These are phyloP conservation scores for Hanseniaspora lachancei DNA, from an alignment of 805 yeast species.

Conservation along the genomic window DNA sequence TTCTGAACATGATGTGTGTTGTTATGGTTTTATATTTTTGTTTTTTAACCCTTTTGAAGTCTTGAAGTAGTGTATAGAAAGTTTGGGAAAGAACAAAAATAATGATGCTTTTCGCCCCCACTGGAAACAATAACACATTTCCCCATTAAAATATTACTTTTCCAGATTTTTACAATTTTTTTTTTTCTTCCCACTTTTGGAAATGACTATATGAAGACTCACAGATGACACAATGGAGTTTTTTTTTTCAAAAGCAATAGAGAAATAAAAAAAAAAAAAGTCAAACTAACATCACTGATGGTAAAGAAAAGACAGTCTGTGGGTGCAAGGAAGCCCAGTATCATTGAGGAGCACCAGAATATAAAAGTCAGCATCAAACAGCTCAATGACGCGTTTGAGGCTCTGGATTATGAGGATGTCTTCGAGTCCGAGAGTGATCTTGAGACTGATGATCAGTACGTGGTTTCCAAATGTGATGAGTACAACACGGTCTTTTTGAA, in stretches of 20 bases:
- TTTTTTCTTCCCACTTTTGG: too few relatives aligned
- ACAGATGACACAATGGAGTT: too few relatives aligned
- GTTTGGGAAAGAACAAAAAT: too few relatives aligned
- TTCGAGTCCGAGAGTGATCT: background rate
- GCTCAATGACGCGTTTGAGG: background rate
- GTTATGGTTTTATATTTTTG: background rate
- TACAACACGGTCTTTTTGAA: background rate
- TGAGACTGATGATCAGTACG: background rate
- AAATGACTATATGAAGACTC: too few relatives aligned
- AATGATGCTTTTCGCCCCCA: too few relatives aligned
- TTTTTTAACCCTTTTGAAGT: too few relatives aligned
- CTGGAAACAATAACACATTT: too few relatives aligned
- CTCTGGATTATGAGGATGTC: background rate
- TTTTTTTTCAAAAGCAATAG: too few relatives aligned
- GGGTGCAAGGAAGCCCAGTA: background rate
- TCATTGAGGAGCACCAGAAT: slow-evolving; percentile 8
- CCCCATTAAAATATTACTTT: too few relatives aligned
- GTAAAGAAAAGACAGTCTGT: background rate
- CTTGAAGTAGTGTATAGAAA: too few relatives aligned
- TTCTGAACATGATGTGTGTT: background rate
- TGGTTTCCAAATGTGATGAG: background rate
- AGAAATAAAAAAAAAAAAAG: background rate
- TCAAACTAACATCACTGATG: background rate
- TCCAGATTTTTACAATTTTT: too few relatives aligned
- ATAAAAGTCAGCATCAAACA: background rate